Evolutionary conservation across 257 asterid genomes (phyloP).

Genomic region (Solanum dulcamara): DNA sequence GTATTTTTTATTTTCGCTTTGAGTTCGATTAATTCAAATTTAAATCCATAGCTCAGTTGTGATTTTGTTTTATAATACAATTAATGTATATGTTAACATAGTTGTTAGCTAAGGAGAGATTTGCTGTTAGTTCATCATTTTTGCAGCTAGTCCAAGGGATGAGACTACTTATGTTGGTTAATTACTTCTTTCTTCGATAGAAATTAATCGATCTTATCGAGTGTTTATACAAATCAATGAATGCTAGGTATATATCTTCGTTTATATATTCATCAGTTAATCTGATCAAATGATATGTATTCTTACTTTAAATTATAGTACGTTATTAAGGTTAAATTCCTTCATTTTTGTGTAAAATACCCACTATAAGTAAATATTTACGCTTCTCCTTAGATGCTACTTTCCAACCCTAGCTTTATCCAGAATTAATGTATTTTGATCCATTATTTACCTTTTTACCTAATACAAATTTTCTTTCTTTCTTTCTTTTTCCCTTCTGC

Average conservation of each 20-base stretch:
- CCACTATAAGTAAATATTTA: not conserved
- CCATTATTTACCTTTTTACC: too few relatives aligned
- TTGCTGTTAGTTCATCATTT: not conserved
- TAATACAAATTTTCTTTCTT: too few relatives aligned
- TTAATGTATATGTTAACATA: not conserved
- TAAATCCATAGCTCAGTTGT: not conserved
- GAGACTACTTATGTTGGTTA: not conserved
- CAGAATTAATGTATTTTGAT: too few relatives aligned
- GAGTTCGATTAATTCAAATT: not conserved
- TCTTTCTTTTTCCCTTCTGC: too few relatives aligned
- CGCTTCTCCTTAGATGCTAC: not conserved
- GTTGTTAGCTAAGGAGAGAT: not conserved
- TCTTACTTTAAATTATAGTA: not conserved
- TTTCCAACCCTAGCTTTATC: not conserved
- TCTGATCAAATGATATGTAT: not conserved
- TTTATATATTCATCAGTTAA: not conserved
- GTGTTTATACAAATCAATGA: too few relatives aligned
- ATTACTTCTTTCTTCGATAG: too few relatives aligned
- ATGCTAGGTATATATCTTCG: not conserved
- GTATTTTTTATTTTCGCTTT: not conserved
- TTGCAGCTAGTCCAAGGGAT: not conserved
- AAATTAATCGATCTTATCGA: not conserved
- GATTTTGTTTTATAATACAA: not conserved
- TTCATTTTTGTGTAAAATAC: too few relatives aligned
- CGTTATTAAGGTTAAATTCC: too few relatives aligned